phyloP scores from a whole-genome alignment of 1,139 yeast species.

The Sugiyamaella paludigena region DNA sequence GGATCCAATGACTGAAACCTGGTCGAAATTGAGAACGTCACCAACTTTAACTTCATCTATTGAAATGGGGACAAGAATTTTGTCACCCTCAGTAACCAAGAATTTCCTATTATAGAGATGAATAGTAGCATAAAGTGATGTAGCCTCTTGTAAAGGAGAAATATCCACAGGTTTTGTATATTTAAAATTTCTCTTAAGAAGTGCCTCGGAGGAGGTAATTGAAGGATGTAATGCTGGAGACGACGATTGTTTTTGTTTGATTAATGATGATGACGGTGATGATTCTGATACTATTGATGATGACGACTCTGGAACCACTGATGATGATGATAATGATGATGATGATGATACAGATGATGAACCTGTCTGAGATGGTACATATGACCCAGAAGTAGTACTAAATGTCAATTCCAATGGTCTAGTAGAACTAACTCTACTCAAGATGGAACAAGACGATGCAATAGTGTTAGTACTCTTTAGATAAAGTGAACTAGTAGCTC shows the following conservation, averaged over 20 bases:
- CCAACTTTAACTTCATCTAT: slow-evolving; percentile 78
- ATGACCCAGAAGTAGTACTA: too few species aligned
- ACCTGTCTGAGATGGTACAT: too few species aligned
- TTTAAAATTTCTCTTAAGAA: slow-evolving; percentile 21
- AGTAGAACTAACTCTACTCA: too few species aligned
- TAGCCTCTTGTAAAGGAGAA: slow-evolving; percentile 63
- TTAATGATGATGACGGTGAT: not conserved
- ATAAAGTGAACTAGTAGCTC: too few species aligned
- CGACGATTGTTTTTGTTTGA: too few species aligned
- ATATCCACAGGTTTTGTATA: slow-evolving; percentile 39
- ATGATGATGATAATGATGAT: too few species aligned
- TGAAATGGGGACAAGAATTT: slow-evolving; percentile 70
- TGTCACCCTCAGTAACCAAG: slow-evolving; percentile 88
- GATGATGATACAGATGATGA: too few species aligned
- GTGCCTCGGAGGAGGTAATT: not conserved
- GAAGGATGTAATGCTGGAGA: not conserved
- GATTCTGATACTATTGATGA: too few species aligned
- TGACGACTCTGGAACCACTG: too few species aligned
- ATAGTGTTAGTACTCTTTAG: too few species aligned
- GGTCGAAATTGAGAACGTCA: slow-evolving; percentile 65
- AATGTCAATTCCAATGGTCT: too few species aligned
- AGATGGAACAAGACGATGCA: too few species aligned
- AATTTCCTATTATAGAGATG: slow-evolving; percentile 82
- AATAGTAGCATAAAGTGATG: slow-evolving; percentile 70
- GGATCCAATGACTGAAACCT: slow-evolving; percentile 81